phyloP scores from a whole-genome alignment of 306 rosid species.

The Ceratonia siliqua region DNA sequence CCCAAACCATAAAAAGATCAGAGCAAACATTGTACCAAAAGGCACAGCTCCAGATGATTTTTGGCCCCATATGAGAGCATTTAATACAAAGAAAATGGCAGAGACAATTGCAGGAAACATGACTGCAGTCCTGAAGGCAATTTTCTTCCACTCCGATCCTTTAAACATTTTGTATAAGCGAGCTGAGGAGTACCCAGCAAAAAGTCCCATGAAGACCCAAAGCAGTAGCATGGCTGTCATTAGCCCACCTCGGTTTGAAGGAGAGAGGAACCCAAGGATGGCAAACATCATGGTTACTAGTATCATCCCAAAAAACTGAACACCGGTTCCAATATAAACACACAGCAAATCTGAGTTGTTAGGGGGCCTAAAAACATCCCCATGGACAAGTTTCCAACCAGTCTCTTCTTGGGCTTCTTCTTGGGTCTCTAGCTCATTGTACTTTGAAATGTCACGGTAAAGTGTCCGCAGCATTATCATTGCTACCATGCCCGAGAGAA shows the following conservation, averaged over 20 bases:
- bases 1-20: conserved; percentile 93
- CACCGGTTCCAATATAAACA: conserved; percentile 94
- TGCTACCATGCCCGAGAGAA: conserved; percentile 98
- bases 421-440: conserved; percentile 96
- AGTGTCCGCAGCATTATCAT: conserved; percentile 98
- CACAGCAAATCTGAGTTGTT: conserved; percentile 79
- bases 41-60: conserved; percentile 99
- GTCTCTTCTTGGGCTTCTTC: conserved; percentile 99
- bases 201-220: conserved; percentile 96
- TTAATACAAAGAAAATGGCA: conserved; percentile 71
- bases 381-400: conserved; percentile 99
- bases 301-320: conserved; percentile 90
- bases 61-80: conserved; percentile 91
- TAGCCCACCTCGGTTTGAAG: conserved; percentile 95
- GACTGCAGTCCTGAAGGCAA: conserved; percentile 80
- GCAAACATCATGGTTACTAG: conserved; percentile 95
- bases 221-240: conserved; percentile 99
- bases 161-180: conserved; percentile 92
- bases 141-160: conserved; percentile 91
- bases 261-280: conserved; percentile 93
- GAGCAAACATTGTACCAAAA: conserved; percentile 97
- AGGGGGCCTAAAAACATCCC: conserved; percentile 97
- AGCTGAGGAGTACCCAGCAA: conserved; percentile 86
- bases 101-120: conserved; percentile 79
- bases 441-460: conserved; percentile 95